Evolutionary conservation across 192 early-diverging fungal species (phyloP).

Genomic region (Coemansia asiatica): DNA sequence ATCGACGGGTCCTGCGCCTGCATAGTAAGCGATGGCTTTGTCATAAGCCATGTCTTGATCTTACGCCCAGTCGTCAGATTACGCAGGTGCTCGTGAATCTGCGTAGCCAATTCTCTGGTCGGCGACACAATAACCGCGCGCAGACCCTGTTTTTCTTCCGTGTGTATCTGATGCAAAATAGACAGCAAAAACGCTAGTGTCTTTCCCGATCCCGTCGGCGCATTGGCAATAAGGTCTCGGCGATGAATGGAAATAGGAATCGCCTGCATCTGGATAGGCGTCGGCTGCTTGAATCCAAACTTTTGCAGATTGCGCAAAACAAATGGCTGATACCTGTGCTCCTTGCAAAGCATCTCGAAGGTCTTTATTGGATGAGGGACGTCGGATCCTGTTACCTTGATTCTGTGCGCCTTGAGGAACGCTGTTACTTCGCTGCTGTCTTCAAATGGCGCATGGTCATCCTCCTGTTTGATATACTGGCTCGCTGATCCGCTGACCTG

Average conservation of each 20-base stretch:
- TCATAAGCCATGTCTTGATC: constrained; percentile 80
- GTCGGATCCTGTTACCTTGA: constrained; percentile 84
- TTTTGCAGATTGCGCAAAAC: constrained; percentile 71
- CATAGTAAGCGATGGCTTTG: constrained; percentile 71
- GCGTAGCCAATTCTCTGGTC: constrained; percentile 84
- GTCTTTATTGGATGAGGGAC: constrained; percentile 80
- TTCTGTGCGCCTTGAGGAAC: constrained; percentile 77
- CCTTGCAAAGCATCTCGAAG: constrained; percentile 74
- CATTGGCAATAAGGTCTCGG: constrained; percentile 93
- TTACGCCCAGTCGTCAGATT: constrained; percentile 73
- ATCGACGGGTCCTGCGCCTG: constrained; percentile 66
- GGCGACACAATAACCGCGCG: constrained; percentile 92
- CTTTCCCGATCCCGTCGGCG: constrained; percentile 98
- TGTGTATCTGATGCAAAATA: constrained; percentile 81
- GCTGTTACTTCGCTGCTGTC: constrained; percentile 43
- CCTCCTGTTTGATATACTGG: constrained; percentile 29
- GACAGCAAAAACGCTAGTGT: constrained; percentile 93
- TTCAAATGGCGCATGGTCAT: constrained; percentile 46
- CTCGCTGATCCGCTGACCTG: constrained; percentile 51
- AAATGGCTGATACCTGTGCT: constrained; percentile 69
- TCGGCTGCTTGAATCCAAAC: constrained; percentile 72
- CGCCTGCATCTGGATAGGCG: constrained; percentile 93
- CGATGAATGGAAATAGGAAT: constrained; percentile 84
- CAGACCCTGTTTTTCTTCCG: constrained; percentile 76
- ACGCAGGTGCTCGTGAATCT: constrained; percentile 84